Conservation (phyloP, 1,284 basidiomycete species). For the Leccinum colubrinum region DNA sequence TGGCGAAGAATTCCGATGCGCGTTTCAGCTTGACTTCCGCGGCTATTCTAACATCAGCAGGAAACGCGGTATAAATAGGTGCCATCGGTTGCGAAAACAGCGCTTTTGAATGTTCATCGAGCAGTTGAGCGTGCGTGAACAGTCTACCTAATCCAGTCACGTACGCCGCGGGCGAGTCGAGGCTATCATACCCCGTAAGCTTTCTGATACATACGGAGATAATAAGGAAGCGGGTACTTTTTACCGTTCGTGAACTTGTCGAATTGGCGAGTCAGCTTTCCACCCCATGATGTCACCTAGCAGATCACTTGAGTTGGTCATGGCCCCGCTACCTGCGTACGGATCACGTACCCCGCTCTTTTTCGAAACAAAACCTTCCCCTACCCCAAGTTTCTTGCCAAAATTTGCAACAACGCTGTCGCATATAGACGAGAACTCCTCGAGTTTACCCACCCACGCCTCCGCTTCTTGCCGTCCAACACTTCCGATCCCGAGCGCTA, state of each 20-base stretch:
- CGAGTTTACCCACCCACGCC: slow-evolving; percentile 65
- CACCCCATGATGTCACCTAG: slow-evolving; percentile 69
- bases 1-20: slow-evolving; percentile 88
- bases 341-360: slow-evolving; percentile 61
- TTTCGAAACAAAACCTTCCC: slow-evolving; percentile 80
- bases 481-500: slow-evolving; percentile 67
- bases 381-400: slow-evolving; percentile 87
- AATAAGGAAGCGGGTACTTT: slow-evolving; percentile 56
- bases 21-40: slow-evolving; percentile 78
- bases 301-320: slow-evolving; percentile 17
- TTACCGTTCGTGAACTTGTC: slow-evolving; percentile 92
- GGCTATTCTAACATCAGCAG: slow-evolving; percentile 56
- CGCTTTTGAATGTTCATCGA: slow-evolving; percentile 87
- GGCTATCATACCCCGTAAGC: slow-evolving; percentile 42
- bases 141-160: slow-evolving; percentile 77
- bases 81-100: slow-evolving; percentile 62
- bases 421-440: slow-evolving; percentile 73
- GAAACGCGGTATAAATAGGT: slow-evolving; percentile 71
- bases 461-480: slow-evolving; percentile 72
- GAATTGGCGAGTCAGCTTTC: slow-evolving; percentile 78
- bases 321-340: background rate
- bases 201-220: slow-evolving; percentile 6
- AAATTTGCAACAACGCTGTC: slow-evolving; percentile 84
- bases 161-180: slow-evolving; percentile 87
- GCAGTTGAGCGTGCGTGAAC: slow-evolving; percentile 73